These are phyloP conservation scores for Fusarium equiseti DNA, from an alignment of 2,329 filamentous ascomycete genomes.

Conservation along the genomic window DNA sequence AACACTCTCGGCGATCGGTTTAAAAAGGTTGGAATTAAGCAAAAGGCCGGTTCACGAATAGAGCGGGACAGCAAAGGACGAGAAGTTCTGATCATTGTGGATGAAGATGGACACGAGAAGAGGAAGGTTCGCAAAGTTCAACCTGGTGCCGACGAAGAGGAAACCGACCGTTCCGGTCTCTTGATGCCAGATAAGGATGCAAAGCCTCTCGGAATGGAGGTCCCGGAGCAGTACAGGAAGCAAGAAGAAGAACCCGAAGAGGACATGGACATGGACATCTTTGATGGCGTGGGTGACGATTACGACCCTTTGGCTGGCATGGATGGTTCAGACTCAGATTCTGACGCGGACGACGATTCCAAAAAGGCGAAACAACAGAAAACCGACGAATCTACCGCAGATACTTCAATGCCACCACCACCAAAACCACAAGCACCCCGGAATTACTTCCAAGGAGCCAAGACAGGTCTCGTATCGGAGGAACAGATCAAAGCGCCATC, in stretches of 20 bases:
- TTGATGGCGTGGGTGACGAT: slow-evolving; percentile 73
- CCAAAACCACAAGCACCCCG: slow-evolving; percentile 58
- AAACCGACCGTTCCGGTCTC: slow-evolving; percentile 56
- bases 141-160: slow-evolving; percentile 54
- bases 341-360: slow-evolving; percentile 56
- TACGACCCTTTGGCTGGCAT: slow-evolving; percentile 75
- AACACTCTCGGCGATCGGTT: slow-evolving; percentile 70
- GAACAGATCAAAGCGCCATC: slow-evolving; percentile 65
- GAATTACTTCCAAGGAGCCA: slow-evolving; percentile 74
- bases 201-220: slow-evolving; percentile 73
- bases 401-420: slow-evolving; percentile 60
- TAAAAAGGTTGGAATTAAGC: slow-evolving; percentile 71
- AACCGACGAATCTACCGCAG: slow-evolving; percentile 36
- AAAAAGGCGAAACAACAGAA: slow-evolving; percentile 43
- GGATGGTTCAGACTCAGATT: slow-evolving; percentile 60
- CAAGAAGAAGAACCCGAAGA: slow-evolving; percentile 59
- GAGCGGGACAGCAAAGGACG: slow-evolving; percentile 71
- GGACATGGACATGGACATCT: slow-evolving; percentile 72
- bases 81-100: slow-evolving; percentile 73
- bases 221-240: slow-evolving; percentile 69
- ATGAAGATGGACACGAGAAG: slow-evolving; percentile 75
- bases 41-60: slow-evolving; percentile 67
- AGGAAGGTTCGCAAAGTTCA: slow-evolving; percentile 70
- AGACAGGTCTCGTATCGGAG: slow-evolving; percentile 65
- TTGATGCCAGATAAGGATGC: slow-evolving; percentile 67